Evolutionary conservation across 139 green algal species (phyloP).

Genomic region (Klebsormidium nitens): DNA sequence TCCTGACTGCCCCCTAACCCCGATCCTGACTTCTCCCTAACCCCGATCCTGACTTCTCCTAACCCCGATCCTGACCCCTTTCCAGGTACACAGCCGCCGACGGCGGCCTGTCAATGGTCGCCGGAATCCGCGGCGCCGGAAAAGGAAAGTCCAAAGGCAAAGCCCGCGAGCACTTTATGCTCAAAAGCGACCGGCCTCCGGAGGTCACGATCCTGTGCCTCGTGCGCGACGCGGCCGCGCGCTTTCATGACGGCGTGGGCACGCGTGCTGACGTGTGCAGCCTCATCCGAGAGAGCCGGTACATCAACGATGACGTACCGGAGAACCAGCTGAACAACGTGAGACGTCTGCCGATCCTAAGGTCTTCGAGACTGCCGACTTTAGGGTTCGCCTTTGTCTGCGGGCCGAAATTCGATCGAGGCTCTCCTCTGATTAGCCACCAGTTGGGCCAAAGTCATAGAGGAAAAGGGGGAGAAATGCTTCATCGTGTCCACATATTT

Average conservation of each 20-base stretch:
- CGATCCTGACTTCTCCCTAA: no score
- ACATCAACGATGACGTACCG: conserved; percentile 6
- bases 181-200: conserved; percentile 14
- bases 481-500: no score
- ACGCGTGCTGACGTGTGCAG: conserved; percentile 33
- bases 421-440: no score
- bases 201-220: conserved; percentile 32
- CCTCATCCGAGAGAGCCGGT: conserved; percentile 27
- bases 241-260: conserved; percentile 23
- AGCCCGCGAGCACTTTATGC: conserved; percentile 24
- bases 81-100: conserved; percentile 20
- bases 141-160: conserved; percentile 13
- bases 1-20: no score
- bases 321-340: conserved; percentile 22
- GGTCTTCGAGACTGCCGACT: no score
- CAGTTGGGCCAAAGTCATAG: no score
- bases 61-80: no score
- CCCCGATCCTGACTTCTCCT: no score
- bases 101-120: conserved; percentile 26
- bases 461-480: no score
- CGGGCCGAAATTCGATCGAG: no score
- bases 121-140: not conserved
- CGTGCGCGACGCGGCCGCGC: conserved; percentile 23
- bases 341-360: no score
- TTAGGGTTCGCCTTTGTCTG: no score